Base-by-base conservation (phyloP, 148 eudicot genomes). In the Camellia lanceoleosa region DNA sequence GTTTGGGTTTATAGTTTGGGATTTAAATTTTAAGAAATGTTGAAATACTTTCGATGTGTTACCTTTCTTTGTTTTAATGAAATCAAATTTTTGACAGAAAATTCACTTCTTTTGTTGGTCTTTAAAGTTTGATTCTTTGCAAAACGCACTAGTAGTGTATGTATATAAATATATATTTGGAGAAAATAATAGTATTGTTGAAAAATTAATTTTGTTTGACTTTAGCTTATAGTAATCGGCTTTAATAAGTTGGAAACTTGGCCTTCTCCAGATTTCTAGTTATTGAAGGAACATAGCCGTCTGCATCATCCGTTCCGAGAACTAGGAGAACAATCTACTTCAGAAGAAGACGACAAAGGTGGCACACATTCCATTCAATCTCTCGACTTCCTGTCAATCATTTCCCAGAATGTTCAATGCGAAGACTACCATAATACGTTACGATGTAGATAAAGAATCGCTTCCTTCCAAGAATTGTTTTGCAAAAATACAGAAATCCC, bases 301-400 rank as follows among this genome's bases (percentile, higher is more conserved):
- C 46, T 54, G 62, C 76, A 73, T 59, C 20, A 30, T 54, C 76
- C 16, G 12, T 73, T 30, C 18, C 13, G 79, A 85, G 73, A 93
- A 60, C 80, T 43, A 47, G 5, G 62, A 74, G 44, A 62, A 63
- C 55, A 75, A 74, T 64, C 18, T 80, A 75, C 62, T 85, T 72
- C 92, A 80, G 84, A 8, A 88, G 13, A 81, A 80, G 93, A 60
- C 96, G 92, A 92, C 58, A 65, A 58, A 19, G 90, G 91, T 2
- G 91, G 94, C 82, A n/a, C 60, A 44, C 69, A 69, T 56, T 75
- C 71, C 19, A 82, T 75, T 19, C 71, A 69, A 54, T 59, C 79
- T 1, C 82, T 84, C 75, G 84, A n/a, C 87, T 92, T 68, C 89
- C 88, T 46, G 94, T 82, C 13, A 92, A 92, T 54, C 91, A 88